These are phyloP conservation scores for Bretschneidera sinensis DNA, from an alignment of 345 rosid species.

Conservation along the genomic window DNA sequence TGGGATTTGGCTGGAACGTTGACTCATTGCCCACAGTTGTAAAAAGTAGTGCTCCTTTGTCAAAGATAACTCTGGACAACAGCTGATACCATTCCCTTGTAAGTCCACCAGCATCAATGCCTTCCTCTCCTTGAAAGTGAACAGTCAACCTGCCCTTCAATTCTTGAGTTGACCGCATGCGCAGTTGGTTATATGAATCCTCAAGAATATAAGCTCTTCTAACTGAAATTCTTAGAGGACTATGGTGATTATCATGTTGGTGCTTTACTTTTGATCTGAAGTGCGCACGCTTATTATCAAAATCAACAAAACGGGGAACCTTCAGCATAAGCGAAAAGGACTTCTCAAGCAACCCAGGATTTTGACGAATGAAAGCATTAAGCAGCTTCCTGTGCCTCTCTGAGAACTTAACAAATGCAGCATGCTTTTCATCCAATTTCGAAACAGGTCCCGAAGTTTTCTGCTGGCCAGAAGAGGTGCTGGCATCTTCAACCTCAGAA, in stretches of 20 bases:
- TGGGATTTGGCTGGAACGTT: slow-evolving; percentile 97
- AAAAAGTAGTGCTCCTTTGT: slow-evolving; percentile 90
- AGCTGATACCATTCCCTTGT: slow-evolving; percentile 99
- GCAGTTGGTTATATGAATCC: slow-evolving; percentile 94
- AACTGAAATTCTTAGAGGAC: slow-evolving; percentile 85
- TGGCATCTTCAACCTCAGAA: slow-evolving; percentile 67
- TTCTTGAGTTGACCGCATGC: slow-evolving; percentile 77
- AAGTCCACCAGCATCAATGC: slow-evolving; percentile 99
- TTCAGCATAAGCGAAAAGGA: slow-evolving; percentile 93
- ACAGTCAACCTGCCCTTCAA: slow-evolving; percentile 92
- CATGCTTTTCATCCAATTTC: slow-evolving; percentile 75
- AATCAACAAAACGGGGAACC: slow-evolving; percentile 93
- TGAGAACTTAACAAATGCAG: slow-evolving; percentile 77
- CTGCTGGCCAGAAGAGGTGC: slow-evolving; percentile 43
- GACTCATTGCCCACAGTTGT: slow-evolving; percentile 97
- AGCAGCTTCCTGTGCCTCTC: slow-evolving; percentile 91
- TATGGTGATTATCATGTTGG: slow-evolving; percentile 87
- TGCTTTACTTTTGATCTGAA: slow-evolving; percentile 94
- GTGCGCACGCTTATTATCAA: slow-evolving; percentile 88
- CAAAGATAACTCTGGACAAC: slow-evolving; percentile 91
- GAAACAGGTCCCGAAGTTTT: slow-evolving; percentile 42
- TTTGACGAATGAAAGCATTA: slow-evolving; percentile 91
- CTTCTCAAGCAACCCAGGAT: slow-evolving; percentile 90
- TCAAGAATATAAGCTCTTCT: slow-evolving; percentile 96
- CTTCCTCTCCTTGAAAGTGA: slow-evolving; percentile 97